phyloP scores from a whole-genome alignment of 2,329 filamentous ascomycete species.

The Neophaeococcomyces aloes region DNA sequence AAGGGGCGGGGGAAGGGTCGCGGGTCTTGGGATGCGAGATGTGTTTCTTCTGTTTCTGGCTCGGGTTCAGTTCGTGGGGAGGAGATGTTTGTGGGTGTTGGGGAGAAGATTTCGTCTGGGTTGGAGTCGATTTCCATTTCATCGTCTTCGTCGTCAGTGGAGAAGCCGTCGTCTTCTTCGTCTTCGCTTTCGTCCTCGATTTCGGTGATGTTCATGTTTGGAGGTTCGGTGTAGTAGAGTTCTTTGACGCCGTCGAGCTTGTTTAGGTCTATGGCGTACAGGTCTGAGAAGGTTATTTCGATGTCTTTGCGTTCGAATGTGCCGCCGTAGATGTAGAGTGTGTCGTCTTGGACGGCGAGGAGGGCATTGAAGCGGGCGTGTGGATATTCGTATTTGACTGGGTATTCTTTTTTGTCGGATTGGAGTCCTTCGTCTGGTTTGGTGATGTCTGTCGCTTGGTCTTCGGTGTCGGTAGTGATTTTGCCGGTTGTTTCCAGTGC shows the following conservation, averaged over 20 bases:
- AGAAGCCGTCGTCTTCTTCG: slow-evolving; percentile 36
- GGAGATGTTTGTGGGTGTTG: slow-evolving; percentile 24
- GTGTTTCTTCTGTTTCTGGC: slow-evolving; percentile 21
- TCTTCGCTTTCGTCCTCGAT: slow-evolving; percentile 55
- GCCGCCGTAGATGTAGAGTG: slow-evolving; percentile 86
- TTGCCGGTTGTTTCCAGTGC: slow-evolving; percentile 67
- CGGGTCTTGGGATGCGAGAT: slow-evolving; percentile 53
- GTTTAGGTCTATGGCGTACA: slow-evolving; percentile 86
- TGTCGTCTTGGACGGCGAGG: slow-evolving; percentile 80
- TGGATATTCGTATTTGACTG: slow-evolving; percentile 69
- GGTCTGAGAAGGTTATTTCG: slow-evolving; percentile 90
- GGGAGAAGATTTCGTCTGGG: slow-evolving; percentile 35
- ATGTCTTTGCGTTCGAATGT: slow-evolving; percentile 91
- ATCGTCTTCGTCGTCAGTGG: slow-evolving; percentile 32
- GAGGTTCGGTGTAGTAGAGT: slow-evolving; percentile 72
- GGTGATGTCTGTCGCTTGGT: slow-evolving; percentile 30
- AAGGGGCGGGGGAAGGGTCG: slow-evolving; percentile 73
- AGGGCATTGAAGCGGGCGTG: slow-evolving; percentile 87
- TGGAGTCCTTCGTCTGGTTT: slow-evolving; percentile 45
- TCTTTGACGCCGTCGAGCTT: slow-evolving; percentile 92
- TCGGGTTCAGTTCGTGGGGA: not conserved
- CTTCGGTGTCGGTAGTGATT: slow-evolving; percentile 43
- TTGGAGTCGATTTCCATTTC: slow-evolving; percentile 38
- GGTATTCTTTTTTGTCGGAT: slow-evolving; percentile 45
- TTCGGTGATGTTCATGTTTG: slow-evolving; percentile 66